Conservation (phyloP, 192 early-diverging fungal genomes). For the Coemansia aciculifera region DNA sequence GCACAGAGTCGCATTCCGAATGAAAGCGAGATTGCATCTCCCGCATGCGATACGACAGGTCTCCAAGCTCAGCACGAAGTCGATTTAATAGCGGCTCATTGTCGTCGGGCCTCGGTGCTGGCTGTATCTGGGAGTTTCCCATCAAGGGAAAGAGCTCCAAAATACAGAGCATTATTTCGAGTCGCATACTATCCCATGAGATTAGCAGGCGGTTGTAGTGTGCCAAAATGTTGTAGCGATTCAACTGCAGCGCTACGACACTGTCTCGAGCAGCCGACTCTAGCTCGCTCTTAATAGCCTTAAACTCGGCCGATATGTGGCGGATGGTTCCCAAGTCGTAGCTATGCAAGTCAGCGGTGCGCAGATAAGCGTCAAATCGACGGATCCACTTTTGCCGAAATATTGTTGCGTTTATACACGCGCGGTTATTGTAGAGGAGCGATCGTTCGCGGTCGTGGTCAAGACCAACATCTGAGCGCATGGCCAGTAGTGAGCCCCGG, state of each 20-base stretch:
- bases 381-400: constrained; percentile 28
- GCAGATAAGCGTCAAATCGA: constrained; percentile 12
- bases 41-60: constrained; percentile 21
- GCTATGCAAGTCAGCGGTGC: not conserved
- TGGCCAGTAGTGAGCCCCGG: constrained; percentile 4
- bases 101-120: not conserved
- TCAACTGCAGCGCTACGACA: constrained; percentile 22
- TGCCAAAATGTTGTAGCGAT: constrained; percentile 30
- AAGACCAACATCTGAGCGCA: constrained; percentile 15
- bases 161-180: constrained; percentile 29
- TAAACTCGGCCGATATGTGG: not conserved
- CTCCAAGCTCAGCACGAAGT: constrained; percentile 48
- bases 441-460: constrained; percentile 32
- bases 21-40: constrained; percentile 18
- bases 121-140: not conserved
- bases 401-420: constrained; percentile 24
- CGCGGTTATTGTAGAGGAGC: constrained; percentile 31
- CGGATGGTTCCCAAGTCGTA: constrained; percentile 1
- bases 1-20: not conserved
- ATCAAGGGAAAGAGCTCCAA: constrained; percentile 23
- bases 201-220: constrained; percentile 38
- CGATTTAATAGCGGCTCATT: constrained; percentile 15
- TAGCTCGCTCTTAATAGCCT: constrained; percentile 10
- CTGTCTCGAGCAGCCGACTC: constrained; percentile 26
- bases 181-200: constrained; percentile 30